Evolutionary conservation across 139 green algal species (phyloP).

Genomic region (Coelastrella sp.): DNA sequence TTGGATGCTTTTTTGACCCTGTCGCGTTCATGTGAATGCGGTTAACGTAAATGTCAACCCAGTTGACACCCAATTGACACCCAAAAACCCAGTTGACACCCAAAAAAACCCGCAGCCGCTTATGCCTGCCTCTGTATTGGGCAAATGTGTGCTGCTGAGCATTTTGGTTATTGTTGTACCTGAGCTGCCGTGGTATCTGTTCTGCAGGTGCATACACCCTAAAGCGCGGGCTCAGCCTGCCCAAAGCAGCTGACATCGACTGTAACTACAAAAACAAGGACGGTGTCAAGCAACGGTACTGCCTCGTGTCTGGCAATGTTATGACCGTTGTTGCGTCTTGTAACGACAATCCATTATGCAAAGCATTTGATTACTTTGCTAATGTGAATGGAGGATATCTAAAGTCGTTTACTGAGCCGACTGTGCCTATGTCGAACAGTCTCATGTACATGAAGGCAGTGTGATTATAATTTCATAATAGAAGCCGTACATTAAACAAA

Average conservation of each 20-base stretch:
- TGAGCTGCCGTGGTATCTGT: no score
- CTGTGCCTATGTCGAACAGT: not conserved
- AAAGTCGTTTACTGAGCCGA: not conserved
- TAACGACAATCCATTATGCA: not conserved
- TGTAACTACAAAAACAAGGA: not conserved
- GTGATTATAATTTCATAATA: no score
- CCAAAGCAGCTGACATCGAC: not conserved
- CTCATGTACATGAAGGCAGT: not conserved
- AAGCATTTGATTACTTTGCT: not conserved
- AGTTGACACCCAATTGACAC: no score
- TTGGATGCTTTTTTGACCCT: no score
- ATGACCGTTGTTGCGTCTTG: not conserved
- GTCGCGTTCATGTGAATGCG: no score
- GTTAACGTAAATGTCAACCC: no score
- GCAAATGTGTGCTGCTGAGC: no score
- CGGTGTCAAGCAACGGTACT: not conserved
- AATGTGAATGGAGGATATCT: not conserved
- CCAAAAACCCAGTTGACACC: no score
- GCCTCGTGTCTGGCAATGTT: not conserved
- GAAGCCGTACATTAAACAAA: no score
- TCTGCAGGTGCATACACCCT: not conserved
- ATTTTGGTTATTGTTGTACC: no score
- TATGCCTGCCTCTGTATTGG: no score
- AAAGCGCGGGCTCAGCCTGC: not conserved
- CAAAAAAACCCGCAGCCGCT: no score